Evolutionary conservation across 2,329 filamentous ascomycete genomes (phyloP).

Genomic region (Ploettnerulaceae sp.): DNA sequence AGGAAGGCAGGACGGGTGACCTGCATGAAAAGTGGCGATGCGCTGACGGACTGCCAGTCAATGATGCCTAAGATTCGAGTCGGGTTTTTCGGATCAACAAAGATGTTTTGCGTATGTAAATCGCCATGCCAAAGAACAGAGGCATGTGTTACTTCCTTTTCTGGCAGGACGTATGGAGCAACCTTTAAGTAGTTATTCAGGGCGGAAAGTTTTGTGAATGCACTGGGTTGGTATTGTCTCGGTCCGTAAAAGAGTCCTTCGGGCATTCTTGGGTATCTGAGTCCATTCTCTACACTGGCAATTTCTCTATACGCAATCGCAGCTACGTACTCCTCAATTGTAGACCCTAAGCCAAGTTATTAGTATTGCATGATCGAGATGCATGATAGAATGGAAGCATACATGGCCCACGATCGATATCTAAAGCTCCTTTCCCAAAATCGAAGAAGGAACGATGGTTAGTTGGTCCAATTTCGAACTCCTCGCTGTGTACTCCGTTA

Average conservation of each 20-base stretch:
- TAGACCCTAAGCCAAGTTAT: conserved; percentile 7
- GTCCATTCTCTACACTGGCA: conserved; percentile 6
- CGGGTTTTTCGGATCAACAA: conserved; percentile 12
- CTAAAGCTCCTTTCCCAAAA: conserved; percentile 1
- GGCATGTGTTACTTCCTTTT: background rate
- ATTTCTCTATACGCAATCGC: conserved; percentile 9
- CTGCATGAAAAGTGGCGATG: conserved; percentile 6
- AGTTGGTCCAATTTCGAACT: conserved; percentile 7
- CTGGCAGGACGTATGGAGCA: conserved; percentile 4
- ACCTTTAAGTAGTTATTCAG: conserved; percentile 5
- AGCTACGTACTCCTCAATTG: conserved; percentile 4
- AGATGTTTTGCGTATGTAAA: conserved; percentile 13
- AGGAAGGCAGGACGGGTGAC: conserved; percentile 1
- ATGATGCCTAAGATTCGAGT: conserved; percentile 13
- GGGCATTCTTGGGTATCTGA: background rate
- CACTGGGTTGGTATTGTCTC: conserved; percentile 4
- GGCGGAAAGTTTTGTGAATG: conserved; percentile 3
- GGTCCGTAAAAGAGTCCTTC: background rate
- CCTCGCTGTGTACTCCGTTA: background rate
- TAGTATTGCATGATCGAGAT: background rate
- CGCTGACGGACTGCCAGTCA: conserved; percentile 12
- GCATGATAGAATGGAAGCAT: background rate
- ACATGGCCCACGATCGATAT: conserved; percentile 16
- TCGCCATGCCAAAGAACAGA: conserved; percentile 13
- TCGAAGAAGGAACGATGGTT: background rate